Evolutionary conservation across 2,329 filamentous ascomycete species (phyloP), one percentile per base, ranked within the genome.

Genomic region (Apiospora sp.): DNA sequence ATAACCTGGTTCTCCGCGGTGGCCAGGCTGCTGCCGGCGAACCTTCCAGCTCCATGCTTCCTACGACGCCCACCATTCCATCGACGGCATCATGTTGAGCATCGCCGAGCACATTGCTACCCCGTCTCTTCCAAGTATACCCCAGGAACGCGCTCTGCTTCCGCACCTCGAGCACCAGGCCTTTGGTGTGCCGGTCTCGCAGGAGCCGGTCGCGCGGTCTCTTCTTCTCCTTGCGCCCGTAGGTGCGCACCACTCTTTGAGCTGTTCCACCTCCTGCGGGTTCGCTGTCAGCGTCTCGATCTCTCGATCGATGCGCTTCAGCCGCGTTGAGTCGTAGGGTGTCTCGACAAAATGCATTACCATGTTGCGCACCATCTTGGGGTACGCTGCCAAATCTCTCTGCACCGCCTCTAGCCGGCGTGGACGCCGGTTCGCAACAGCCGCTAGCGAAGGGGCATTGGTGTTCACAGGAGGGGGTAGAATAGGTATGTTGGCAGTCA

Each of bases 71-170:
- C 41, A 69, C 54, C 37, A 37, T 44, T 41, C 54, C n/a, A 24
- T n/a, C 69, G 44, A 10, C 44, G 37, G 43, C 16, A 72, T 43
- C 27, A 14, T n/a, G 49, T 48, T 13, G 49, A 37, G 44, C 72
- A 51, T 27, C 54, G 13, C 48, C 48, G n/a, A 61, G 68, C 46
- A 64, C 70, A 68, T 61, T 16, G 46, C 69, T 24, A 14, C 46
- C 43, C 44, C 69, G 41, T 67, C 91, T 86, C 16, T 91, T 89
- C 86, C 96, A 98, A 1, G 93, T 94, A 80, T 99, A 99, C 0
- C 96, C 96, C 74, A 97, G 83, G 82, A 98, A 98, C 0, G 94
- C 95, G 37, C 90, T 93, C 80, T 88, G 89, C 83, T 96, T 97
- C 73, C 96, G 89, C 75, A 96, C 88, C 76, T 94, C 91, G 81